A percentile compares a stretch with the other conserved stretches of the same genome.
phyloP scores from a whole-genome alignment of 2,329 filamentous ascomycete genomes.

The Alternaria triticina region DNA sequence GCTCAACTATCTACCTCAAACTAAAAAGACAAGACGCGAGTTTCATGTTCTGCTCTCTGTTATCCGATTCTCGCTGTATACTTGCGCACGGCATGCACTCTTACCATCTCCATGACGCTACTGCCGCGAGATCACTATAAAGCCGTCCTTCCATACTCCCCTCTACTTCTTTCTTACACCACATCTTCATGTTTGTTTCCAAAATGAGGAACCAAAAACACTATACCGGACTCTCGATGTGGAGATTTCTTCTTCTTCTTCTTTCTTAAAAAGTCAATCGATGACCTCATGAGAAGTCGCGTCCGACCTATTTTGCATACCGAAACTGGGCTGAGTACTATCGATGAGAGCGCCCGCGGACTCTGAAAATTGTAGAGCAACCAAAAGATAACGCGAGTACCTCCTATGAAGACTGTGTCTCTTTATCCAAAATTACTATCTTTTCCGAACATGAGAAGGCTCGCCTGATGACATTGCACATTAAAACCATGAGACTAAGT shows the following conservation, averaged over 20 bases:
- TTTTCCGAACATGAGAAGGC: too few species aligned
- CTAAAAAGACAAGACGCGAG: too few species aligned
- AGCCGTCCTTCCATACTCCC: not conserved
- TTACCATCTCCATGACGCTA: not conserved
- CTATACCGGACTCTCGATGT: too few species aligned
- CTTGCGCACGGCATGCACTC: not conserved
- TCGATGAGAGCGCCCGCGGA: too few species aligned
- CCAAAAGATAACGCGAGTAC: rapidly evolving
- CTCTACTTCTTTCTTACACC: not conserved
- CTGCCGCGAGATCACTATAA: not conserved
- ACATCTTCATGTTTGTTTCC: not conserved
- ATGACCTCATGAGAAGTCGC: not conserved
- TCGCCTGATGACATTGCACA: not conserved
- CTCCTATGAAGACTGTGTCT: not conserved
- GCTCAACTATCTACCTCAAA: too few species aligned
- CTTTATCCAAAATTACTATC: not conserved
- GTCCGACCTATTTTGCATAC: too few species aligned
- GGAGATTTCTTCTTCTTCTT: too few species aligned
- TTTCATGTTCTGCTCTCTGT: not conserved
- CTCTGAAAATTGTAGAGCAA: not conserved
- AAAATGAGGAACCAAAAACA: not conserved
- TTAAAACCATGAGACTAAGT: not conserved
- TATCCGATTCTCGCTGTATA: not conserved
- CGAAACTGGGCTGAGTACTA: too few species aligned
- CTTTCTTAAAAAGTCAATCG: too few species aligned